Evolutionary conservation across 495 filamentous ascomycete genomes (phyloP), one percentile per base, ranked within the genome.

Genomic region (Lindgomyces ingoldianus): DNA sequence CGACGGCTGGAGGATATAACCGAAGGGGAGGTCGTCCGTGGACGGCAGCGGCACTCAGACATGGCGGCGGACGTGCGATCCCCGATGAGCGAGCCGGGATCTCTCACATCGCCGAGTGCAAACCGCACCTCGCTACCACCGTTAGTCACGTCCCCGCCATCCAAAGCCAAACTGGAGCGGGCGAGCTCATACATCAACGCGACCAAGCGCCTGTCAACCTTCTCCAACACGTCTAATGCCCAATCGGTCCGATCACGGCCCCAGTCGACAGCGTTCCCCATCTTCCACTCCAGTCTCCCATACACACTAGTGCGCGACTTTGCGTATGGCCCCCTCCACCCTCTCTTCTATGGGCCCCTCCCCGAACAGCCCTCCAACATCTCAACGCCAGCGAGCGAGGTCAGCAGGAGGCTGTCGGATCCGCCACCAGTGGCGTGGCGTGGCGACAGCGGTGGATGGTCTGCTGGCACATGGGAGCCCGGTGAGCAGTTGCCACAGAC

Each of bases 291-390:
- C 41, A 93, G 87, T 72, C 83, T 97, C n/a, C 76, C 90, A 8
- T 97, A 97, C 72, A 84, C 93, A 48, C 81, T 88, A 8, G 93
- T 99, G 30, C 89, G 95, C 67, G 94, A 99, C 79, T 99, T 98
- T 76, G 94, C 95, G 46, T 99, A 98, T 70, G 86, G 91, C 4
- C 67, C 83, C 14, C 80, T 81, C 19, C 90, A 98, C 72, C 92
- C 91, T 14, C 78, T 96, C 69, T 93, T 97, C 81, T 97, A 98
- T 80, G 94, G 94, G 24, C 92, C 94, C 26, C 89, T 90, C 1
- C 83, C 85, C n/a, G 87, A 90, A 67, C 80, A 84, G 16, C 80
- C 82, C 6, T 95, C 91, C 10, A 87, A 87, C 29, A 82, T 89
- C 62, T 92, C 90, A 1, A 96, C 94, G 2, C 93, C 95, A 4